Evolutionary conservation across 306 rosid species (phyloP), one percentile per base, ranked within the genome.

Genomic region (Styphnolobium japonicum): DNA sequence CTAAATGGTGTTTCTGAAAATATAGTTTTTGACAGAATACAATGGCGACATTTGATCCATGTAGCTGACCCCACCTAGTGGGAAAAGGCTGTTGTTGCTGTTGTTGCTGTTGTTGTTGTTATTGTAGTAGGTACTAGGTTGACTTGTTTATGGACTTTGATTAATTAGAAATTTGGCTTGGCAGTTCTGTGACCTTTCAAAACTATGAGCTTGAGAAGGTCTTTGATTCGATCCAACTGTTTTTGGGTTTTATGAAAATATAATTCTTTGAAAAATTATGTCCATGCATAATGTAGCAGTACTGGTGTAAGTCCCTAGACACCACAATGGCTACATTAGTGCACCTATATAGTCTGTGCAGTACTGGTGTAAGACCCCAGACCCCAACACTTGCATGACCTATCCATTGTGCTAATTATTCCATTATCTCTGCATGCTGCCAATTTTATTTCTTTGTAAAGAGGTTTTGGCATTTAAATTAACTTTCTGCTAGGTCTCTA

Each of bases 401-500:
- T 48, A 69, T 63, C 57, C n/a, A 3, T 39, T 58, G 45, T 66
- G 58, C 63, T 46, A 66, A 14, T 77, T 48, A 27, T 66, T 58
- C 33, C 23, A 3, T 43, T 79, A 73, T 65, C 42, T 79, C 34
- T 69, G 65, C 57, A 34, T 45, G 71, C 31, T 62, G 42, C 72
- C 53, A 21, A 63, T 34, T 43, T 85, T 27, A 19, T 66, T 74
- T 27, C 29, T 14, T 16, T 10, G 6, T 51, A 18, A 27, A 21
- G 18, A 42, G 51, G 10, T 63, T 71, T 74, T 42, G 21, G 58
- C 66, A 33, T 67, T 62, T 73, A 22, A 15, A 34, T 23, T 40
- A 16, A 64, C 48, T 52, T 69, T 40, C 70, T 64, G 31, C 67
- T 16, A 39, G 77, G 64, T 73, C 63, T 82, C 65, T 85, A 65